A percentile compares a stretch with the other conserved stretches of the same genome.
These are phyloP conservation scores for Raphanus sativus DNA, from an alignment of 345 rosid species.

Conservation along the genomic window DNA sequence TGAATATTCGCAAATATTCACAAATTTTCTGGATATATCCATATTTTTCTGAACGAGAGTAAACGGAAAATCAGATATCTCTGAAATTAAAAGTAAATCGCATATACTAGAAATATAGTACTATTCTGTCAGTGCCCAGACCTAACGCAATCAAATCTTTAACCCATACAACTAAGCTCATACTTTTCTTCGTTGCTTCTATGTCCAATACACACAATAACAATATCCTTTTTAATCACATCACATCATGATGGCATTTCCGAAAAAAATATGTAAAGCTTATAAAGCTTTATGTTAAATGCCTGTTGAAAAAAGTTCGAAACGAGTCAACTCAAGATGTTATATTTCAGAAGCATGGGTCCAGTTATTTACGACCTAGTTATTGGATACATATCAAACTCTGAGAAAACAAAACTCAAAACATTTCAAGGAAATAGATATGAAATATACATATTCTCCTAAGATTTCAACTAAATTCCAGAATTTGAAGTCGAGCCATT, in stretches of 20 bases:
- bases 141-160: slow-evolving; percentile 34
- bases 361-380: slow-evolving; percentile 9
- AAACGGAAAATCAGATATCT: too few relatives aligned
- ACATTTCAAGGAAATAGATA: not conserved
- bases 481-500: slow-evolving; percentile 22
- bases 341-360: slow-evolving; percentile 23
- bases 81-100: too few relatives aligned
- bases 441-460: slow-evolving; percentile 12
- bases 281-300: not conserved
- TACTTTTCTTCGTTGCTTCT: slow-evolving; percentile 37
- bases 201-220: slow-evolving; percentile 12
- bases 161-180: slow-evolving; percentile 33
- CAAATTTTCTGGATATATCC: too few relatives aligned
- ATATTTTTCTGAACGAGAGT: too few relatives aligned
- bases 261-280: not conserved
- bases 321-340: slow-evolving; percentile 4
- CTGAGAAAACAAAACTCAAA: not conserved
- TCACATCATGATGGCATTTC: not conserved
- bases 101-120: too few relatives aligned
- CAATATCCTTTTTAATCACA: not conserved
- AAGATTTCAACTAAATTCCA: slow-evolving; percentile 24
- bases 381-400: slow-evolving; percentile 23
- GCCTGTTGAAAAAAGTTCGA: not conserved
- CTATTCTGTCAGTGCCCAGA: too few relatives aligned
- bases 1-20: too few relatives aligned